Base-by-base conservation (phyloP, 169 alveolate species). In the Babesia ovata region DNA sequence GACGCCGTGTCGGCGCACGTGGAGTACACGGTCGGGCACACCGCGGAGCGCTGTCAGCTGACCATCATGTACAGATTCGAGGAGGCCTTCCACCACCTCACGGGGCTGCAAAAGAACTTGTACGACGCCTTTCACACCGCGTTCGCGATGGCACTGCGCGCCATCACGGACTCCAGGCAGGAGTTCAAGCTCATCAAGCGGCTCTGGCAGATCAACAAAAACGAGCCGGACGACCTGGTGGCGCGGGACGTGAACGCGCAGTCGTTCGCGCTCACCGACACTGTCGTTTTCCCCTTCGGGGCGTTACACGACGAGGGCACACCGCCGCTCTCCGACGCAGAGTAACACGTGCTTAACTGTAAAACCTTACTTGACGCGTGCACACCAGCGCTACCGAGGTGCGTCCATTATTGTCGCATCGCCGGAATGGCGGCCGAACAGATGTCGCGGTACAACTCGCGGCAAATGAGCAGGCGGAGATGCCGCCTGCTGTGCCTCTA, bases 301-400 rank as follows among this genome's bases (percentile, higher is more conserved):
- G 57, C 88, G 54, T 53, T 81, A 22, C 84, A 81, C 74, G 88
- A 81, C 67, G 88, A 81, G 54, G 88, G 83, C 42, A 81, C 88
- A 22, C 88, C 88, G 14, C 88, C 88, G 65, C 60, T 71, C n/a
- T 73, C 85, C 16, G 88, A 81, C 26, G 75, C 67, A 17, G 79
- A 67, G 52, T 67, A 44, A 53, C 53, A 11, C 28, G 16, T 42
- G 28, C 14, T 50, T 66, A 26, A 28, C 49, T 3, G 26, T 36
- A 16, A 16, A n/a, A 24, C 21, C 42, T 8, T 8, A 14, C 16
- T 33, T 21, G 19, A 17, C 16, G 11, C 26, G 39, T 17, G 17
- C 57, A 45, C 53, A 17, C 12, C 19, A 26, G 33, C 36, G 10
- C 39, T 39, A 26, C 29, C 26, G 36, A 0, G 11, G 44, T 49